Conservation (phyloP, 306 rosid genomes). For the Citrullus mucosospermus region DNA sequence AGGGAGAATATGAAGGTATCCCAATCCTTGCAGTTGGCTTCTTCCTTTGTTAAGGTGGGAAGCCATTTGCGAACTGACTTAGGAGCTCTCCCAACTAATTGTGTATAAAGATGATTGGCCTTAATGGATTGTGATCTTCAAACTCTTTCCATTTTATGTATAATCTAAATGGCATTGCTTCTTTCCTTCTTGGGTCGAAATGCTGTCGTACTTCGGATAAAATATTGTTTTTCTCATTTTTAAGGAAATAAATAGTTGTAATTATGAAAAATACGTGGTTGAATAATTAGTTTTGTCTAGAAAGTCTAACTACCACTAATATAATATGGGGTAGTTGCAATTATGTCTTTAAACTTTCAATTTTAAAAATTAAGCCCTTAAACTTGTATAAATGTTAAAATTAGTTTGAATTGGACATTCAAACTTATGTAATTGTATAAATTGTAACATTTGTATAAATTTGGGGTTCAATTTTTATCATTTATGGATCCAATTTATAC, state of each 20-base stretch:
- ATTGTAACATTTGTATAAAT: too few species aligned
- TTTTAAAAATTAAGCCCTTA: too few species aligned
- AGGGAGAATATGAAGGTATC: not conserved
- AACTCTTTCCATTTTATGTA: not conserved
- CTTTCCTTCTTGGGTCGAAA: not conserved
- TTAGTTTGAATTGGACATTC: too few species aligned
- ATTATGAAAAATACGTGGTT: not conserved
- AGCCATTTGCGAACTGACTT: not conserved
- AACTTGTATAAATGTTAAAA: too few species aligned
- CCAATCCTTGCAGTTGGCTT: not conserved
- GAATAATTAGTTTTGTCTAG: too few species aligned
- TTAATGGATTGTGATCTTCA: not conserved
- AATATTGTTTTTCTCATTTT: not conserved
- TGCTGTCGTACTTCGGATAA: not conserved
- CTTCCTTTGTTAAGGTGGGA: conserved; percentile 1
- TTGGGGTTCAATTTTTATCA: too few species aligned
- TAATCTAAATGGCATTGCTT: conserved; percentile 6
- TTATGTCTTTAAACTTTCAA: too few species aligned
- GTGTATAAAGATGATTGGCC: conserved; percentile 6
- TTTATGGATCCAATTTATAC: too few species aligned
- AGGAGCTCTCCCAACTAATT: conserved; percentile 7
- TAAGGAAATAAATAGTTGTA: not conserved
- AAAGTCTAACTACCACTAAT: too few species aligned
- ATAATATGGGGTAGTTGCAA: too few species aligned
- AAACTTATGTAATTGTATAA: too few species aligned